phyloP scores from a whole-genome alignment of 2,329 filamentous ascomycete species.

The Byssothecium circinans region DNA sequence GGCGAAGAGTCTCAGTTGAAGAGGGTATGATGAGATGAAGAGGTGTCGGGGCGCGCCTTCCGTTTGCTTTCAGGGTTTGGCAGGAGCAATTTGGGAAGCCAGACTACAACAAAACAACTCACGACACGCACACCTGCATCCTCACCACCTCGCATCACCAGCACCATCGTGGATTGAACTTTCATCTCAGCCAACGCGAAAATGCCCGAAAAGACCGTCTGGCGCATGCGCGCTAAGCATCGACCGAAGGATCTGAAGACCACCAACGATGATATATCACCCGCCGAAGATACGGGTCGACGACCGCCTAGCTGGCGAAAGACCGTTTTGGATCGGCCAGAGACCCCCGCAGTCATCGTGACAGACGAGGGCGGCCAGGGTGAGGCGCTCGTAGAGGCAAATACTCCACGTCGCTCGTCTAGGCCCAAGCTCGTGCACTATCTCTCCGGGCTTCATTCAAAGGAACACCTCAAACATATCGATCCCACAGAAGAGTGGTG shows the following conservation, averaged over 20 bases:
- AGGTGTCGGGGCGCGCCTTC: not conserved
- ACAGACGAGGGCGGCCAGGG: constrained; percentile 22
- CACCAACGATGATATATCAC: not conserved
- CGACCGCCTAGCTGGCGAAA: constrained; percentile 23
- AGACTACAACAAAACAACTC: not conserved
- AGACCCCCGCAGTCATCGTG: constrained; percentile 14
- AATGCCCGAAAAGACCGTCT: constrained; percentile 24
- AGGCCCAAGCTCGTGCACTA: constrained; percentile 46
- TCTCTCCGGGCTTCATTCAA: constrained; percentile 38
- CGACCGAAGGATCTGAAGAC: constrained; percentile 15
- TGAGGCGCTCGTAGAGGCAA: constrained; percentile 31
- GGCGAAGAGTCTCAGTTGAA: too few relatives aligned
- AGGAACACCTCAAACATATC: constrained; percentile 20
- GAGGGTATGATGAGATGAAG: too few relatives aligned
- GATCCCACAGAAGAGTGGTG: constrained; percentile 31
- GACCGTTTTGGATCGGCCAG: constrained; percentile 26
- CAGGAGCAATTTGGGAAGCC: not conserved
- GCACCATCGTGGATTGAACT: not conserved
- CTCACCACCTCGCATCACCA: not conserved
- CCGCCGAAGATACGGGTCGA: constrained; percentile 14
- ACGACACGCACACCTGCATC: not conserved
- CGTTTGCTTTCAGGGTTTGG: not conserved
- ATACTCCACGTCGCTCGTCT: constrained; percentile 35
- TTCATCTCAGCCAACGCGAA: not conserved
- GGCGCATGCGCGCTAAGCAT: constrained; percentile 25